phyloP scores from a whole-genome alignment of 2,329 filamentous ascomycete species.

The Aureobasidium sp. region DNA sequence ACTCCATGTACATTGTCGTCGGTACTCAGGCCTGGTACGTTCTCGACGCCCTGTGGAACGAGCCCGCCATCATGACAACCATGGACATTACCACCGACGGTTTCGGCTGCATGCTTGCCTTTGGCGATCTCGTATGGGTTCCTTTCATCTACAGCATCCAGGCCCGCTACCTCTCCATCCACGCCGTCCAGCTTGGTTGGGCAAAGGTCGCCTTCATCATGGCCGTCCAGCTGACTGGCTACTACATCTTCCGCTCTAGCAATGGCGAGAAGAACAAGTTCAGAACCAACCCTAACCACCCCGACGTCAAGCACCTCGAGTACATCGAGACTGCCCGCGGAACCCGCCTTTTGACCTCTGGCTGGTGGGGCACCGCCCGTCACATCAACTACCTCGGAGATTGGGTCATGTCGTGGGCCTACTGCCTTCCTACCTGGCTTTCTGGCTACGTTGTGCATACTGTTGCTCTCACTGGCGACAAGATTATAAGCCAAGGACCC shows the following conservation, averaged over 20 bases:
- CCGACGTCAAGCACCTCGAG: slow-evolving; percentile 66
- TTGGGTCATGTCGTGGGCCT: slow-evolving; percentile 90
- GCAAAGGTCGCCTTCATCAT: slow-evolving; percentile 58
- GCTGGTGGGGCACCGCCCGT: slow-evolving; percentile 88
- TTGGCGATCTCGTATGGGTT: slow-evolving; percentile 88
- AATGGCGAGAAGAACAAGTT: slow-evolving; percentile 96
- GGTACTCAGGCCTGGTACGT: slow-evolving; percentile 75
- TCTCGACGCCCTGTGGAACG: slow-evolving; percentile 79
- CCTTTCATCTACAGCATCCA: slow-evolving; percentile 85
- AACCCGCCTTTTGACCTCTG: slow-evolving; percentile 71
- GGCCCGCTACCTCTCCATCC: slow-evolving; percentile 73
- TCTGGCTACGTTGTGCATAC: slow-evolving; percentile 70
- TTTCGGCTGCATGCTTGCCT: slow-evolving; percentile 90
- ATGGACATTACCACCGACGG: slow-evolving; percentile 93
- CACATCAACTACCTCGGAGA: slow-evolving; percentile 97
- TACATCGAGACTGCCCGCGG: slow-evolving; percentile 81
- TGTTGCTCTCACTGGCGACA: slow-evolving; percentile 50
- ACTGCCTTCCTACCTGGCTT: slow-evolving; percentile 76
- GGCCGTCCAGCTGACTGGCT: slow-evolving; percentile 64
- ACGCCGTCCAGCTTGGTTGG: slow-evolving; percentile 72
- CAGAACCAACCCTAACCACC: slow-evolving; percentile 77
- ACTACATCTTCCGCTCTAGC: slow-evolving; percentile 84
- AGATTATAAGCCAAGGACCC: slow-evolving; percentile 45
- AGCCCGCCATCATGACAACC: slow-evolving; percentile 80
- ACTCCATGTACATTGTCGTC: slow-evolving; percentile 72